Evolutionary conservation across 2,329 filamentous ascomycete species (phyloP), one percentile per base, ranked within the genome.

Genomic region (Monosporascus sp.): DNA sequence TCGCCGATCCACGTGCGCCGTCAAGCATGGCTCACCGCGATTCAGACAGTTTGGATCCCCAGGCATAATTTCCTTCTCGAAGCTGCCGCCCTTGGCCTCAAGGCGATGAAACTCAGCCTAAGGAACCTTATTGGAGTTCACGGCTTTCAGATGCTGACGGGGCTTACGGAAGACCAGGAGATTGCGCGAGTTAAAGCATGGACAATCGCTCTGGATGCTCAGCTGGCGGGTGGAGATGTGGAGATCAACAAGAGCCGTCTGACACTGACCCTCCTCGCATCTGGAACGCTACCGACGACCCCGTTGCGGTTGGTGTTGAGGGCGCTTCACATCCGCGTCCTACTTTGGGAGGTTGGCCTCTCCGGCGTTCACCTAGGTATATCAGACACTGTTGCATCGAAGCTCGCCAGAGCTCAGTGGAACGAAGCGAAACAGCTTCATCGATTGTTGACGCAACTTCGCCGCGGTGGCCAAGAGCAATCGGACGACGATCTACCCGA

Each of bases 11-110:
- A 94, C 61, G 88, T 96, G 46, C 87, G 91, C 49, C 85, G 88
- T 55, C 89, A 91, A 68, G 92, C 92, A 35, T 97, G 93, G 92
- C 84, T 95, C 53, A 97, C 92, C 3, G 89, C 92, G 7, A 87
- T 96, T 55, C 92, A 96, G 71, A 93, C 88, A 4, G 89, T 96
- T 24, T 95, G 91, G 82, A 89, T 97, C 16, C 93, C 93, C 11
- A 84, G 87, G 20, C 90, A 96, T 69, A 89, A 87, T 60, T 92
- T 96, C 68, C 80, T 93, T 60, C 82, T 95, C 3, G 93, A 96
- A 69, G 87, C 89, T 52, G 85, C 89, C 17, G 92, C 91, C 3
- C 78, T 97, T 24, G 78, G 85, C 7, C 76, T 91, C 43, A 94
- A 96, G 75, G 89, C 86, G 52, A 71, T 88, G 52, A 96, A 96